Evolutionary conservation across 805 yeast genomes (phyloP).

Genomic region (Saccharomyces paradoxus): DNA sequence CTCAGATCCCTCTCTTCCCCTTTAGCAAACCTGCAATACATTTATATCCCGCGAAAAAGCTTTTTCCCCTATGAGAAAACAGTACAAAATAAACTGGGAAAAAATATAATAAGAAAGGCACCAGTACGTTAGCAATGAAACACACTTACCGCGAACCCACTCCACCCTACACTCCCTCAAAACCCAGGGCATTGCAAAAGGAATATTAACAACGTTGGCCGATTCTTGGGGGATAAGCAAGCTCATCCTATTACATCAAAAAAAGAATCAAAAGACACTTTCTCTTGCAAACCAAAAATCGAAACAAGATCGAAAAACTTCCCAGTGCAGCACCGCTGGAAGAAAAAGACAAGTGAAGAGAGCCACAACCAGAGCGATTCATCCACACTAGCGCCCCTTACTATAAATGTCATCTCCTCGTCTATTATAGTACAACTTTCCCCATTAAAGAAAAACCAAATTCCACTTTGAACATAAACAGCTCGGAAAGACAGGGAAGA

Average conservation of each 20-base stretch:
- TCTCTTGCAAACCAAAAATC: not conserved
- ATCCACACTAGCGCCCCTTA: not conserved
- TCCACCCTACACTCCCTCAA: not conserved
- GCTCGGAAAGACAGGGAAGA: not conserved
- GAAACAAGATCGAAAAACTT: not conserved
- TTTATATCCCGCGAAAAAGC: not conserved
- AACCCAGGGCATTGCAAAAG: not conserved
- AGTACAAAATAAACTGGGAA: not conserved
- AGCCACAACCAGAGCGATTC: constrained; percentile 1
- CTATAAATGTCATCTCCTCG: not conserved
- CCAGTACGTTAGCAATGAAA: not conserved
- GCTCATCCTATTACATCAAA: constrained; percentile 24
- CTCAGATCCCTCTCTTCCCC: not conserved
- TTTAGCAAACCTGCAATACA: not conserved
- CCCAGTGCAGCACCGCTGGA: not conserved
- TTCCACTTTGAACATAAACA: not conserved
- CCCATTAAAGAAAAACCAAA: not conserved
- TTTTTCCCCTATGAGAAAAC: not conserved
- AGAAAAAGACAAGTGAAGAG: not conserved
- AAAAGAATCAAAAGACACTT: not conserved
- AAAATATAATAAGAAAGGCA: not conserved
- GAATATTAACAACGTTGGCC: not conserved
- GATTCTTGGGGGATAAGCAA: constrained; percentile 25
- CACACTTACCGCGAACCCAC: not conserved
- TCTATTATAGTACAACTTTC: not conserved